Percentiles rank a stretch among this genome's conserved stretches.
phyloP scores from a whole-genome alignment of 495 filamentous ascomycete species.

The Filosporella fistucella region DNA sequence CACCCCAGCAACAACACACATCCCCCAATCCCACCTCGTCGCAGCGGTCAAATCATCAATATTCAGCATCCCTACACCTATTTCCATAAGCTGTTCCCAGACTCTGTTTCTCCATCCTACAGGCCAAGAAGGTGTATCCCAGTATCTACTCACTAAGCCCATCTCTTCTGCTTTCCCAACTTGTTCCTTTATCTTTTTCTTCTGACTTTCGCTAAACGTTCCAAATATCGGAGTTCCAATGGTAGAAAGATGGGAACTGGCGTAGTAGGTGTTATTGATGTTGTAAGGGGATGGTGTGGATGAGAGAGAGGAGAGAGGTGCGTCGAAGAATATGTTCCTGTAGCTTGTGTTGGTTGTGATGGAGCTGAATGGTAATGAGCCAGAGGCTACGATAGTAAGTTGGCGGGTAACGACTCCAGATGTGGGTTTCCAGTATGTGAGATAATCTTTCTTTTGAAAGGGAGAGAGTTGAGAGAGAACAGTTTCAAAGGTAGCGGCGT shows the following conservation, averaged over 20 bases:
- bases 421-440: slow-evolving; percentile 31
- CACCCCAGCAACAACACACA: slow-evolving; percentile 1
- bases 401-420: slow-evolving; percentile 30
- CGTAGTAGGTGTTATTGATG: slow-evolving; percentile 40
- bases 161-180: slow-evolving; percentile 2
- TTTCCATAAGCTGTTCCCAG: slow-evolving; percentile 6
- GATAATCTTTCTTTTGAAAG: slow-evolving; percentile 30
- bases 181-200: not conserved
- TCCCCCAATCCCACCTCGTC: slow-evolving; percentile 7
- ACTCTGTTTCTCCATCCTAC: slow-evolving; percentile 8
- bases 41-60: slow-evolving; percentile 12
- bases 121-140: slow-evolving; percentile 15
- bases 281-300: slow-evolving; percentile 22
- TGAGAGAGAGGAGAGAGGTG: slow-evolving; percentile 29
- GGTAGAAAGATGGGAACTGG: slow-evolving; percentile 32
- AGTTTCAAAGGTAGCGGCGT: slow-evolving; percentile 28
- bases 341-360: slow-evolving; percentile 31
- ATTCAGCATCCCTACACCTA: slow-evolving; percentile 10
- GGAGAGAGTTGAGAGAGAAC: slow-evolving; percentile 33
- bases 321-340: slow-evolving; percentile 47
- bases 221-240: slow-evolving; percentile 27
- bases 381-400: slow-evolving; percentile 39
- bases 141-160: slow-evolving; percentile 13
- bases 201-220: slow-evolving; percentile 5
- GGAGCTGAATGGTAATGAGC: slow-evolving; percentile 37